Conservation (phyloP, 768 basidiomycete genomes). For the Rhodotorula paludigena region DNA sequence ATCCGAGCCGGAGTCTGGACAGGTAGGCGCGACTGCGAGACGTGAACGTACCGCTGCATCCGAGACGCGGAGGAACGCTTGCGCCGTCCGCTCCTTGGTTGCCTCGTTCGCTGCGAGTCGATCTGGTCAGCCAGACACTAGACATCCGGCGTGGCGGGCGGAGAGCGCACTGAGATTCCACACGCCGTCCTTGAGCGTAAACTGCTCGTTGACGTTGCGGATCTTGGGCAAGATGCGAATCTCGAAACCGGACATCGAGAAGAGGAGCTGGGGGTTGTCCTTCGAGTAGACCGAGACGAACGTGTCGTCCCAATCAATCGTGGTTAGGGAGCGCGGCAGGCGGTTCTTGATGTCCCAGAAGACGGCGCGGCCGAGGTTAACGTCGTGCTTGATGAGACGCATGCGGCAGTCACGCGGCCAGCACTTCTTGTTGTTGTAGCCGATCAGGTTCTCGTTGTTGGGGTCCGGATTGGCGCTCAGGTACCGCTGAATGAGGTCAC, state of each 20-base stretch:
- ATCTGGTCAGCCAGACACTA: constrained; percentile 28
- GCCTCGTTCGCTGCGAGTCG: constrained; percentile 69
- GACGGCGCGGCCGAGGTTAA: constrained; percentile 94
- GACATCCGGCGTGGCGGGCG: not conserved
- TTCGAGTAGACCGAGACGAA: constrained; percentile 62
- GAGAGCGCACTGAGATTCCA: not conserved
- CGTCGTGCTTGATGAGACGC: constrained; percentile 98
- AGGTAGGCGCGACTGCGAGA: too few relatives aligned
- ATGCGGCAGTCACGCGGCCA: constrained; percentile 99
- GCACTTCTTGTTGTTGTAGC: constrained; percentile 98
- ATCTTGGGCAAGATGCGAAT: constrained; percentile 95
- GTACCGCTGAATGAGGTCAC: constrained; percentile 96
- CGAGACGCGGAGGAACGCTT: constrained; percentile 95
- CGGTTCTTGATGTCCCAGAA: constrained; percentile 99
- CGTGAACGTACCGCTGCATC: too few relatives aligned
- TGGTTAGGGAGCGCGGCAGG: constrained; percentile 87
- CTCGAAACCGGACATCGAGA: constrained; percentile 99
- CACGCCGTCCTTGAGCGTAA: constrained; percentile 54
- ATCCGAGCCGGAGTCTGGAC: too few relatives aligned
- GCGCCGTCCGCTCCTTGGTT: constrained; percentile 94
- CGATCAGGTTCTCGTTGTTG: constrained; percentile 66
- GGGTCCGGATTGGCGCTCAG: constrained; percentile 96
- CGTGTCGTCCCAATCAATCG: constrained; percentile 98
- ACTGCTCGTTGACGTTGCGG: constrained; percentile 90
- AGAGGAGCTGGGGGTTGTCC: constrained; percentile 93